Evolutionary conservation across 169 alveolate species (phyloP).

Genomic region (Perkinsus chesapeaki): DNA sequence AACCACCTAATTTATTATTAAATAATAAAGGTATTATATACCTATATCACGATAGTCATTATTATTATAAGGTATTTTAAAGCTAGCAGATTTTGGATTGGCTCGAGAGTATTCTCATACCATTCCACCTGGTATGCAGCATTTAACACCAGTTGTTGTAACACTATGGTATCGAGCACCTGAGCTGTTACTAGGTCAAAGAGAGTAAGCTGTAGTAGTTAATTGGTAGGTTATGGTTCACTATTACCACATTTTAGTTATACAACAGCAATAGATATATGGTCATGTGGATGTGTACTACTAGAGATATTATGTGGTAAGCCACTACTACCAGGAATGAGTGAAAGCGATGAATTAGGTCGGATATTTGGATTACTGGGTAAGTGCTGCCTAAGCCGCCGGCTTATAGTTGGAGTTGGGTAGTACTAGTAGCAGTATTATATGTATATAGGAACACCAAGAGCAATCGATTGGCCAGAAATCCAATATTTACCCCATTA

Average conservation of each 20-base stretch:
- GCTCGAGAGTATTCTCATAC: slow-evolving; percentile 56
- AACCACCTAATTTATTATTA: not conserved
- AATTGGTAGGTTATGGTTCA: no score
- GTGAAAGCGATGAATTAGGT: slow-evolving; percentile 88
- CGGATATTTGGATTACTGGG: slow-evolving; percentile 87
- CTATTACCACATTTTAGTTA: slow-evolving; percentile 60
- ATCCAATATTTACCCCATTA: not conserved
- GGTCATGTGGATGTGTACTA: slow-evolving; percentile 92
- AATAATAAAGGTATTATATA: not conserved
- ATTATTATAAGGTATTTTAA: slow-evolving; percentile 56
- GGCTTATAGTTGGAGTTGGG: not conserved
- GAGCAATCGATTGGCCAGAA: not conserved
- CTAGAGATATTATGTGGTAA: slow-evolving; percentile 83
- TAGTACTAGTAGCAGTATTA: not conserved
- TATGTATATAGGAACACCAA: not conserved
- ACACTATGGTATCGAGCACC: slow-evolving; percentile 97
- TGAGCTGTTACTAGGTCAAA: slow-evolving; percentile 84
- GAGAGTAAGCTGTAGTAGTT: not conserved
- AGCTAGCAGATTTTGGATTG: slow-evolving; percentile 94
- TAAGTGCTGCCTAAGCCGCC: no score
- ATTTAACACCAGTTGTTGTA: slow-evolving; percentile 85
- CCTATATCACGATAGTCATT: not conserved
- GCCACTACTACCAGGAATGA: slow-evolving; percentile 85
- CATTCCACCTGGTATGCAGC: not conserved
- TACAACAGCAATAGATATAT: slow-evolving; percentile 92